Evolutionary conservation across 495 filamentous ascomycete species (phyloP), one percentile per base, ranked within the genome.

Genomic region (Thermochaetoides thermophila): DNA sequence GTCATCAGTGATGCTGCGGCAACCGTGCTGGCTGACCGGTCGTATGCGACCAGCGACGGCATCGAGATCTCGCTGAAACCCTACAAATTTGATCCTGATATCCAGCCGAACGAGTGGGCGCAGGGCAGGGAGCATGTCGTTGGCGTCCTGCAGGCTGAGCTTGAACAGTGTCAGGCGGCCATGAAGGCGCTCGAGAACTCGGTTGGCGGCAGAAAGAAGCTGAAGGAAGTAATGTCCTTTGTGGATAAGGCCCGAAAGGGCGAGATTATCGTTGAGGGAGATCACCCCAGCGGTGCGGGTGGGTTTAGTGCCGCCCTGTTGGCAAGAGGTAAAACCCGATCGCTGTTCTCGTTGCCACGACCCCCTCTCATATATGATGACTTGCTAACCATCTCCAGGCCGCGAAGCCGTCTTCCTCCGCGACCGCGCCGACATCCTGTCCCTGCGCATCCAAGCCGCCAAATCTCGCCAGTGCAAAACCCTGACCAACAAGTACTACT

Each of bases 1-100:
- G 84, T 84, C 24, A 94, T 96, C 45, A 82, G 70, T 17, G 83
- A 93, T 42, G 87, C 89, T 3, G 81, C 81, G 13, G 77, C 78
- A 1, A 74, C 73, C 22, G 95, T 96, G 28, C 57, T 99, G 11
- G 89, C 85, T 39, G 89, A 99, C 38, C 74, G 86, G 2, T 93
- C 91, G 44, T 95, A 93, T 59, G 84, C 83, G 49, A 96, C 91
- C 2, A 84, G 79, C 42, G 89, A 99, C 49, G 87, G 95, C 52
- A 84, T 99, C n/a, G 89, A 99, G 55, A 95, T 95, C 48, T 96
- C 89, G 50, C 87, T 99, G 63, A 99, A 99, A 52, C 89, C 89
- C 2, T 99, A 85, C 63, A 99, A 96, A 50, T 96, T 78, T 43
- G 83, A 95, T 37, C 89, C 96, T 30, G 89, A 99, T 49, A 75